Evolutionary conservation across 2,329 filamentous ascomycete genomes (phyloP).

Genomic region (Penicillium verrucosum): DNA sequence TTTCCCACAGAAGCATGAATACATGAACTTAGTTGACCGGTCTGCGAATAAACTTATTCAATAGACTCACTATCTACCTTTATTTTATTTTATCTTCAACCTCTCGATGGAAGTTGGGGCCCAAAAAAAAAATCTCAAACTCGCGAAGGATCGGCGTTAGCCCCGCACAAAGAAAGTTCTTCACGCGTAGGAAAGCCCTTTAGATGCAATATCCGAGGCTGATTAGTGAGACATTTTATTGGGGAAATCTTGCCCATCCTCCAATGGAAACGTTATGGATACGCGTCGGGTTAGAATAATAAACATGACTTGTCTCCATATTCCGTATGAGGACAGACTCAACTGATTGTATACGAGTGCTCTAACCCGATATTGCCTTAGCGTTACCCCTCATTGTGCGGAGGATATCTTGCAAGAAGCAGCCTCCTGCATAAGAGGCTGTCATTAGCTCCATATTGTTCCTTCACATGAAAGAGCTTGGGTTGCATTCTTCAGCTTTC

Average conservation of each 20-base stretch:
- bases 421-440: neutral
- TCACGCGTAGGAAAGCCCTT: neutral
- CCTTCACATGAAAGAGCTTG: neutral
- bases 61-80: neutral
- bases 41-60: neutral
- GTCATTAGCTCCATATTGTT: neutral
- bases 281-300: neutral
- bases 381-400: neutral
- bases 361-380: neutral
- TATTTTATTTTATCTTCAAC: neutral
- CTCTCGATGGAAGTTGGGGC: neutral
- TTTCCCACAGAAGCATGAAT: neutral
- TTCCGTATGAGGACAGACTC: neutral
- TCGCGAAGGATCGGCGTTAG: neutral
- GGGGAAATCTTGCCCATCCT: neutral
- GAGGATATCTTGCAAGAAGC: neutral
- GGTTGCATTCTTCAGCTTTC: neutral
- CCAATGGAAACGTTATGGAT: neutral
- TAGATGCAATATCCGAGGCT: neutral
- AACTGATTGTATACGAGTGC: neutral
- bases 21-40: neutral
- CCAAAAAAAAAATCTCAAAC: neutral
- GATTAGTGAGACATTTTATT: neutral
- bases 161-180: neutral
- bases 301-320: neutral